These are phyloP conservation scores for Pseudocercospora fijiensis DNA, from an alignment of 2,329 filamentous ascomycete species.

Conservation along the genomic window DNA sequence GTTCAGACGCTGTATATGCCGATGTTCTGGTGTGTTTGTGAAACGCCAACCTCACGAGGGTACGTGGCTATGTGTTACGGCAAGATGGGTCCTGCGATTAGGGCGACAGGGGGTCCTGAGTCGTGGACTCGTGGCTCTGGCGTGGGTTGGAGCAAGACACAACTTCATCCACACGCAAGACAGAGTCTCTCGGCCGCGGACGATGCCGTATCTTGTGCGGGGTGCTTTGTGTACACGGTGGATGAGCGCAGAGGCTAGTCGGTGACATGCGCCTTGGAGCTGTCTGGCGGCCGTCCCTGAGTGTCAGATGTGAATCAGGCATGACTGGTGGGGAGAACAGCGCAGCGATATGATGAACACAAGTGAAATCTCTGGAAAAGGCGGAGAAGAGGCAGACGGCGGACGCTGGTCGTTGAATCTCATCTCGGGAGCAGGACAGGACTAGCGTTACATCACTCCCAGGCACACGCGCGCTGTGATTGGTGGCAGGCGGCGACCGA, in stretches of 20 bases:
- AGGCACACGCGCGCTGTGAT: background rate
- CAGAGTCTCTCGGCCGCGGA: background rate
- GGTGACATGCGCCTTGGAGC: background rate
- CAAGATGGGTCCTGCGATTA: background rate
- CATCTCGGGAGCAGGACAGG: background rate
- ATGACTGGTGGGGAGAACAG: background rate
- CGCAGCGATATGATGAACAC: background rate
- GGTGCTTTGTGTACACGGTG: too few relatives aligned
- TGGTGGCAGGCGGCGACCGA: background rate
- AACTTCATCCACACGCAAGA: background rate
- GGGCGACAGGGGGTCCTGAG: too few relatives aligned
- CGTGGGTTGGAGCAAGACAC: background rate
- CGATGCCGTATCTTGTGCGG: too few relatives aligned
- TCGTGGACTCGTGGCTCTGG: too few relatives aligned
- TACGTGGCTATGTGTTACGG: conserved; percentile 8
- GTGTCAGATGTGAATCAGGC: background rate
- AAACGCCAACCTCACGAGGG: conserved; percentile 17
- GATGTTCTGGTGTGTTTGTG: background rate
- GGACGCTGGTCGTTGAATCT: background rate
- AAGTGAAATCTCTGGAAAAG: background rate
- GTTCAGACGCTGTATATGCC: too few relatives aligned
- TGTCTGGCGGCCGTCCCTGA: background rate
- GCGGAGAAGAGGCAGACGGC: background rate
- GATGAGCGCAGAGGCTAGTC: too few relatives aligned
- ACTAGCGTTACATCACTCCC: background rate